These are phyloP conservation scores for Backusella mclennaniae DNA, from an alignment of 192 early-diverging fungal species.

Conservation along the genomic window DNA sequence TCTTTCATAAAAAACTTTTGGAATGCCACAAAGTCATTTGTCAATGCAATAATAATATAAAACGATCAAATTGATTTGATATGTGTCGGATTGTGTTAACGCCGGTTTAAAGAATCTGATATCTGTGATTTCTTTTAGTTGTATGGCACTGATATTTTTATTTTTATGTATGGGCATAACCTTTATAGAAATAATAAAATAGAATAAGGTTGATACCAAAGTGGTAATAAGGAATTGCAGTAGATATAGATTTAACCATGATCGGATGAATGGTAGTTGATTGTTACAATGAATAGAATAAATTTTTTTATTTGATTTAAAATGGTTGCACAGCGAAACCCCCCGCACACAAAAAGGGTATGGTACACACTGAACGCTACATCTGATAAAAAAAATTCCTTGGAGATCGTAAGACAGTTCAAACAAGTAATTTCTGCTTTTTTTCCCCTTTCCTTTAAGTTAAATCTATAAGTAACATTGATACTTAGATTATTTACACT, in stretches of 20 bases:
- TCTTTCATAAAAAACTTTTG: background rate
- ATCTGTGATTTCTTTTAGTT: background rate
- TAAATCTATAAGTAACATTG: background rate
- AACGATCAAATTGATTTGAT: background rate
- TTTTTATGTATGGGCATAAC: background rate
- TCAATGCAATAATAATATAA: background rate
- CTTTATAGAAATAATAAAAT: background rate
- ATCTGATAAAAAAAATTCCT: background rate
- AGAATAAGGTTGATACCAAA: background rate
- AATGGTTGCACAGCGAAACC: background rate
- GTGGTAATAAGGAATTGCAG: background rate
- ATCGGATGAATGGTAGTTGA: background rate
- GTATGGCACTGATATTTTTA: background rate
- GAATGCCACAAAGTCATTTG: background rate
- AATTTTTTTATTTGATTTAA: background rate
- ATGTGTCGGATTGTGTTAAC: background rate
- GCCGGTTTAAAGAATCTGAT: background rate
- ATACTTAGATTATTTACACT: background rate
- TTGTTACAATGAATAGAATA: background rate
- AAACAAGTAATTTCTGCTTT: background rate
- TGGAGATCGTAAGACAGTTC: background rate
- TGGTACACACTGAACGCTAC: background rate
- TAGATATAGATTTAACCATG: background rate
- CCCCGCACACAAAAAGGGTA: background rate
- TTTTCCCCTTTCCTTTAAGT: background rate